Evolutionary conservation across 2,329 filamentous ascomycete species (phyloP), one percentile per base, ranked within the genome.

Genomic region (Neospermospora avenae): DNA sequence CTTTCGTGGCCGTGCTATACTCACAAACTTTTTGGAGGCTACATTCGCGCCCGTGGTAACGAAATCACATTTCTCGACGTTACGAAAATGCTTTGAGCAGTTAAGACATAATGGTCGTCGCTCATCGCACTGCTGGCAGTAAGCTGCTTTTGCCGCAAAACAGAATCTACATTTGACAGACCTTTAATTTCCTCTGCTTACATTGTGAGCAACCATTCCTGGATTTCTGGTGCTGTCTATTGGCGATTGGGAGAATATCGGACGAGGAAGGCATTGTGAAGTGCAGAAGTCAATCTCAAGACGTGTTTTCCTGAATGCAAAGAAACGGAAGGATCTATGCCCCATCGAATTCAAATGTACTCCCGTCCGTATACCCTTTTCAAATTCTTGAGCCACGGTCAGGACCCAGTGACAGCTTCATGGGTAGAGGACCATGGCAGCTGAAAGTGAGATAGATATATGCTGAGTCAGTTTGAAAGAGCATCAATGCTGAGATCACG

Each of bases 181-280:
- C 58, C 28, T 60, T 60, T 24, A 60, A 46, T 54, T 57, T 57
- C 8, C 53, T 48, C 22, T 39, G 41, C 34, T 55, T 57, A 13
- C 58, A 60, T 41, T 44, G 53, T n/a, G 20, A 16, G 20, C 58
- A 60, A 3, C 58, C 58, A 18, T 45, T 60, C n/a, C 49, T 49
- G 10, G 46, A 53, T 31, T 60, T 60, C 41, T 54, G 52, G 20
- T 60, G 58, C 11, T 41, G 35, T 52, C 55, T 58, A 16, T 52
- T 58, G 3, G 35, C 14, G 25, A 58, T 31, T 18, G 46, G 45
- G 2, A 0, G 16, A n/a, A 34, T 8, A 2, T 20, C 25, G 20
- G 28, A 3, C 18, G 25, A 20, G 3, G 28, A 18, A 13, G n/a
- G 24, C 25, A 34, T 31, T 8, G 24, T 28, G 28, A 31, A 4